Base-by-base conservation (phyloP, 768 basidiomycete species). In the Mycena galericulata region DNA sequence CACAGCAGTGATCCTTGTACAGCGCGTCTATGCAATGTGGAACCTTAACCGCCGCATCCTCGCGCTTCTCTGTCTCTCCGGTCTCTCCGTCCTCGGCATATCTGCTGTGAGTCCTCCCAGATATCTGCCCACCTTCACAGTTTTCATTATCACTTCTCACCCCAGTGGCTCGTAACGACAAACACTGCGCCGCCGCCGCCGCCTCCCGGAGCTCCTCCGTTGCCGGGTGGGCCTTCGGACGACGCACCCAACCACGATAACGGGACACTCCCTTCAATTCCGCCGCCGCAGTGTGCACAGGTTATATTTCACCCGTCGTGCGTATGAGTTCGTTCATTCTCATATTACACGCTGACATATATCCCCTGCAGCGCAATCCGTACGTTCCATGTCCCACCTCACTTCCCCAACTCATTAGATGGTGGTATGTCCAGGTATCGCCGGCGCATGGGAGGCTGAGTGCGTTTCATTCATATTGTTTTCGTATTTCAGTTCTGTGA, bases 1-100 rank as follows among this genome's bases (percentile, higher is more conserved):
- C 10, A 15, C 30, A 27, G 17, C n/a, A 63, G 62, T 20, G 24
- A 65, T 65, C 54, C 63, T 65, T 18, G 29, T 36, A 2, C 53
- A 56, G 4, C 63, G 63, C 24, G 63, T 65, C 11, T 65, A 56
- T 30, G 63, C 63, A 8, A 65, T 65, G 63, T 65, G 46, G 20
- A 49, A 49, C n/a, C 63, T 65, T 10, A 55, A 57, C 32, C 40
- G 45, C 10, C 63, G 54, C 6, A 11, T 65, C 20, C n/a, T 55
- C 10, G 54, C 18, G 27, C 24, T 65, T 2, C 40, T 65, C 17
- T 20, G 40, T 17, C 41, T n/a, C 5, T 22, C 45, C 9, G 53
- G 63, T 22, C 5, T 49, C 41, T 20, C 30, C 17, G 53, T 24
- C 14, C 17, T 65, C 7, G 40, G 3, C 20, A 27, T 65, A n/a